Evolutionary conservation across 805 yeast genomes (phyloP).

Genomic region (Kluyveromyces wickerhamii): DNA sequence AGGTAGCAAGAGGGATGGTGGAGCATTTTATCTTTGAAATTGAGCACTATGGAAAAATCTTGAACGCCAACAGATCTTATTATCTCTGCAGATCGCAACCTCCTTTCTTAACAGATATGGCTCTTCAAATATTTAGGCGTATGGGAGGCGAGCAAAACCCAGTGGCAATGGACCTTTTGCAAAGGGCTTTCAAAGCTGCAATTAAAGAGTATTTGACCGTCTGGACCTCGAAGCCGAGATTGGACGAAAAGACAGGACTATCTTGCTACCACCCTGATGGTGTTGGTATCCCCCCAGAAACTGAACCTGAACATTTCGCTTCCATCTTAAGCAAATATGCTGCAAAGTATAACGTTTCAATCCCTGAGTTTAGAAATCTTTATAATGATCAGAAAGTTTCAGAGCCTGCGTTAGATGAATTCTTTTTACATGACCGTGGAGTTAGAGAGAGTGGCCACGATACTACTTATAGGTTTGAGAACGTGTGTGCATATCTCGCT

Average conservation of each 20-base stretch:
- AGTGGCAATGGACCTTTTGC: conserved; percentile 52
- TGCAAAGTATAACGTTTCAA: conserved; percentile 45
- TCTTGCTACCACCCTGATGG: conserved; percentile 91
- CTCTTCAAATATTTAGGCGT: conserved; percentile 55
- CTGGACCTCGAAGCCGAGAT: conserved; percentile 72
- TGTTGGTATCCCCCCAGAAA: conserved; percentile 92
- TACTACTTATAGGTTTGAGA: conserved; percentile 84
- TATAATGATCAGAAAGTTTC: conserved; percentile 59
- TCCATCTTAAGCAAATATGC: conserved; percentile 62
- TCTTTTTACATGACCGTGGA: conserved; percentile 86
- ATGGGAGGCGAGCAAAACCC: conserved; percentile 41
- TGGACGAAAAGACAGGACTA: conserved; percentile 64
- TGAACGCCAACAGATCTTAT: conserved; percentile 90
- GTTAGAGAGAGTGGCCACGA: conserved; percentile 97
- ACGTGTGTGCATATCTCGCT: conserved; percentile 80
- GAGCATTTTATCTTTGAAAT: conserved; percentile 89
- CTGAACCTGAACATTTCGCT: conserved; percentile 83
- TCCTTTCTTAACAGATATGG: conserved; percentile 93
- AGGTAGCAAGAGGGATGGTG: conserved; percentile 81
- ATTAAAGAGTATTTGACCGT: conserved; percentile 77
- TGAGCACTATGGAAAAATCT: conserved; percentile 79
- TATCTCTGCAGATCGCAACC: conserved; percentile 92
- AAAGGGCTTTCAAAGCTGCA: conserved; percentile 64
- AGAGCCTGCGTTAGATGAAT: conserved; percentile 82
- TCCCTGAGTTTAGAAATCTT: conserved; percentile 56